Percentiles rank a stretch among this genome's conserved stretches.
phyloP scores from a whole-genome alignment of 75 land plant genomes.

The Chamaecyparis obtusa region DNA sequence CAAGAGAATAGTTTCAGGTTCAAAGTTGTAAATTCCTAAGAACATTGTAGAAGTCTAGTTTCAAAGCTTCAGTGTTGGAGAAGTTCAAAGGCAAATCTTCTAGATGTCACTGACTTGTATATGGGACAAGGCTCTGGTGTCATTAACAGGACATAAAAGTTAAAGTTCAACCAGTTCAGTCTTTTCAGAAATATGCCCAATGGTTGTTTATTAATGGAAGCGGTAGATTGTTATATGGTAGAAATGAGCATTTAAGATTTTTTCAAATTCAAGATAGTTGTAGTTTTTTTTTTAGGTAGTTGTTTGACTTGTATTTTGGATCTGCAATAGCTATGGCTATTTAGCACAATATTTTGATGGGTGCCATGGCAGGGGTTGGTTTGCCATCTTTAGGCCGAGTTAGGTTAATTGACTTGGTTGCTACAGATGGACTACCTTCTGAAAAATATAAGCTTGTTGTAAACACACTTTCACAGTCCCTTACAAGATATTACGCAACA shows the following conservation, averaged over 20 bases:
- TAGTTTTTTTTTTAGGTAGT: not conserved
- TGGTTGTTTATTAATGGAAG: not conserved
- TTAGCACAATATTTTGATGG: constrained; percentile 28
- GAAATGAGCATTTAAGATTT: not conserved
- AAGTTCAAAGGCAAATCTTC: no score
- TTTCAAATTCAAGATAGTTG: not conserved
- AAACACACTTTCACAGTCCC: constrained; percentile 67
- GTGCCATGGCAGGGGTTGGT: constrained; percentile 65
- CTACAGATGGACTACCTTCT: constrained; percentile 78
- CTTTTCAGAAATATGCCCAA: not conserved
- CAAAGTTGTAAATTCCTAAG: no score
- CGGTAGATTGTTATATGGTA: not conserved
- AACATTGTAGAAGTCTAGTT: no score
- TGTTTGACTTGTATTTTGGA: not conserved
- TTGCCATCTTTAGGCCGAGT: constrained; percentile 80
- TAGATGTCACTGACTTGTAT: not conserved
- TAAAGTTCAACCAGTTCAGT: not conserved
- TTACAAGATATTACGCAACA: constrained; percentile 76
- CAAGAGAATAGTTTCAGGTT: no score
- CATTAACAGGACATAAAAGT: not conserved
- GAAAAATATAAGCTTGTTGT: constrained; percentile 77
- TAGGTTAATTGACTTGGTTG: constrained; percentile 58
- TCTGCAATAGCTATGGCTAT: not conserved
- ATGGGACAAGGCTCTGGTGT: not conserved
- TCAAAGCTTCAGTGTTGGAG: no score